These are phyloP conservation scores for Clarireedia hainanense DNA, from an alignment of 2,329 filamentous ascomycete genomes.

Conservation along the genomic window DNA sequence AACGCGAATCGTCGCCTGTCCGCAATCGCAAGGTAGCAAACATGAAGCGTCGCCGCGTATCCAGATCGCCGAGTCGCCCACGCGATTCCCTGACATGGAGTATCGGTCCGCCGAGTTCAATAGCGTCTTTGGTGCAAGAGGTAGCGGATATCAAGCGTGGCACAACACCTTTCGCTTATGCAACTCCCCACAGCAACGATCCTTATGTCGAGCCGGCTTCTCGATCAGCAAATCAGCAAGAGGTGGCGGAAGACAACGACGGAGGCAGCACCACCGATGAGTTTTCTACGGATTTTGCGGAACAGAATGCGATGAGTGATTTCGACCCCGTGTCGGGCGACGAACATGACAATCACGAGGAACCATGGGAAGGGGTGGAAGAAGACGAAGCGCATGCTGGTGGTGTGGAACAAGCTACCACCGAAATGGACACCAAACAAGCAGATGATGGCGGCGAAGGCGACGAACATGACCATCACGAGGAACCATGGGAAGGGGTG, in stretches of 20 bases:
- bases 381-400: not conserved
- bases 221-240: slow-evolving; percentile 3
- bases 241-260: slow-evolving; percentile 12
- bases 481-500: slow-evolving; percentile 12
- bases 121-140: slow-evolving; percentile 18
- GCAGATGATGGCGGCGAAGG: not conserved
- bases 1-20: slow-evolving; percentile 19
- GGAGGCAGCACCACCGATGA: slow-evolving; percentile 22
- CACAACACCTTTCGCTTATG: slow-evolving; percentile 61
- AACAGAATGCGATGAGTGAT: slow-evolving; percentile 18
- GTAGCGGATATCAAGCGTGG: slow-evolving; percentile 28
- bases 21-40: slow-evolving; percentile 5
- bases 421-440: not conserved
- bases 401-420: not conserved
- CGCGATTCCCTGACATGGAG: slow-evolving; percentile 51
- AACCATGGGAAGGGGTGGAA: slow-evolving; percentile 11
- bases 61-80: slow-evolving; percentile 47
- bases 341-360: not conserved
- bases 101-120: slow-evolving; percentile 26
- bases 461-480: not conserved
- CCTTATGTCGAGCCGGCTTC: slow-evolving; percentile 28
- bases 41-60: slow-evolving; percentile 32
- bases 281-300: slow-evolving; percentile 20
- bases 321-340: slow-evolving; percentile 11
- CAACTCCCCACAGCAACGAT: slow-evolving; percentile 63